Evolutionary conservation across 2,329 filamentous ascomycete species (phyloP).

Genomic region (Ciborinia camelliae): DNA sequence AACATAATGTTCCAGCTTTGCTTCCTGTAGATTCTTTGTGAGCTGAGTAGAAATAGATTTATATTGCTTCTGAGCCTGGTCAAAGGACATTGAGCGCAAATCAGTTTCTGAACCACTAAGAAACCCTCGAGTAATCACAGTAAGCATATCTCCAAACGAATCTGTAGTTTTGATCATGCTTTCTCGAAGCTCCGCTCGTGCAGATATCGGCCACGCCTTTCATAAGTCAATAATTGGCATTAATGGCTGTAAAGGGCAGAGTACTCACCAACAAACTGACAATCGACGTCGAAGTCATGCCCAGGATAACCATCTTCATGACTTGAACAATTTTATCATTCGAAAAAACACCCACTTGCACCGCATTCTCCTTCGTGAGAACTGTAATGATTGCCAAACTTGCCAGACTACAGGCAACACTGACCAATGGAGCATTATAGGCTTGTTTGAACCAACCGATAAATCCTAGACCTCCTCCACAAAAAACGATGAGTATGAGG

Average conservation of each 20-base stretch:
- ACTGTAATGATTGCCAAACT: constrained; percentile 87
- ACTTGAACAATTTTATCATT: constrained; percentile 78
- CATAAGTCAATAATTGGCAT: neutral
- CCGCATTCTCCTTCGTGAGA: constrained; percentile 84
- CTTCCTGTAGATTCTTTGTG: constrained; percentile 75
- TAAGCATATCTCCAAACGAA: constrained; percentile 75
- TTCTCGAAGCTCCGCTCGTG: constrained; percentile 67
- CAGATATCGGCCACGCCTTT: constrained; percentile 61
- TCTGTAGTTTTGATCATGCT: constrained; percentile 72
- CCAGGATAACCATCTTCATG: constrained; percentile 79
- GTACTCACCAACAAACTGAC: constrained; percentile 68
- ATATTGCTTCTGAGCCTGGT: constrained; percentile 59
- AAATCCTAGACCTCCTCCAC: constrained; percentile 81
- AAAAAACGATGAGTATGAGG: constrained; percentile 77
- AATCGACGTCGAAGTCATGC: constrained; percentile 65
- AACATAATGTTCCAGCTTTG: constrained; percentile 84
- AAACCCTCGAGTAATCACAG: constrained; percentile 78
- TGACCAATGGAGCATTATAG: constrained; percentile 74
- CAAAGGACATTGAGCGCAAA: constrained; percentile 63
- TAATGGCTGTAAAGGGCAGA: too few species aligned
- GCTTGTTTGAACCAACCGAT: constrained; percentile 84
- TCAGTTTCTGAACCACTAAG: constrained; percentile 79
- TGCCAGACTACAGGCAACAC: constrained; percentile 79
- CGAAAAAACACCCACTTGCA: constrained; percentile 78
- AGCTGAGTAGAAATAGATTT: constrained; percentile 66